phyloP scores from a whole-genome alignment of 116 monocot genomes.

The Cymodocea nodosa region DNA sequence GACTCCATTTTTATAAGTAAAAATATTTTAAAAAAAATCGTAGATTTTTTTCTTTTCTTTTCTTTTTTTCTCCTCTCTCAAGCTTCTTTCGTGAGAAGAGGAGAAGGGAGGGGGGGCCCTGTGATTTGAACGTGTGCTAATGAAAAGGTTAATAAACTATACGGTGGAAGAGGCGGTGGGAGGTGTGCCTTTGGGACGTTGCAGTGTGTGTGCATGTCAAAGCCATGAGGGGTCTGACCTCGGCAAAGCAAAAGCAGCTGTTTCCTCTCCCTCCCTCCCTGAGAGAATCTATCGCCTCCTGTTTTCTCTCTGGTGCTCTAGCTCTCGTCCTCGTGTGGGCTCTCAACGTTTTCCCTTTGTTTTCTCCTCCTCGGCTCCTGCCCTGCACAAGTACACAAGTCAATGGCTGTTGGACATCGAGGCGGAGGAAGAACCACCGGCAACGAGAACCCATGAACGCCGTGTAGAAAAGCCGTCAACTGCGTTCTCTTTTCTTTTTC shows the following conservation, averaged over 20 bases:
- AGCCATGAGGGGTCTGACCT: background rate
- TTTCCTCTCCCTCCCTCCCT: background rate
- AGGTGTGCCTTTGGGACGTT: background rate
- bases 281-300: too few relatives aligned
- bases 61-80: too few relatives aligned
- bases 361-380: too few relatives aligned
- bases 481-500: background rate
- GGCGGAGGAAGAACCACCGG: background rate
- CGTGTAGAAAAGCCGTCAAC: background rate
- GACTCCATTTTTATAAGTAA: too few relatives aligned
- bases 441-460: background rate
- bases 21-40: too few relatives aligned
- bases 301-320: too few relatives aligned
- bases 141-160: background rate
- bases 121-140: too few relatives aligned
- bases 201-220: background rate
- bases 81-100: too few relatives aligned
- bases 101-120: too few relatives aligned
- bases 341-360: background rate
- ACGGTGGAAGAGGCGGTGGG: too few relatives aligned
- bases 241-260: constrained; percentile 2
- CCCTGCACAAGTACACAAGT: background rate
- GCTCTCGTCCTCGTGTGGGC: background rate
- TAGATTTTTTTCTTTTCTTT: too few relatives aligned
- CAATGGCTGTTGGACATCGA: background rate